A percentile compares a stretch with the other conserved stretches of the same genome.
These are phyloP conservation scores for Capsella rubella DNA, from an alignment of 441 rosid species.

Conservation along the genomic window DNA sequence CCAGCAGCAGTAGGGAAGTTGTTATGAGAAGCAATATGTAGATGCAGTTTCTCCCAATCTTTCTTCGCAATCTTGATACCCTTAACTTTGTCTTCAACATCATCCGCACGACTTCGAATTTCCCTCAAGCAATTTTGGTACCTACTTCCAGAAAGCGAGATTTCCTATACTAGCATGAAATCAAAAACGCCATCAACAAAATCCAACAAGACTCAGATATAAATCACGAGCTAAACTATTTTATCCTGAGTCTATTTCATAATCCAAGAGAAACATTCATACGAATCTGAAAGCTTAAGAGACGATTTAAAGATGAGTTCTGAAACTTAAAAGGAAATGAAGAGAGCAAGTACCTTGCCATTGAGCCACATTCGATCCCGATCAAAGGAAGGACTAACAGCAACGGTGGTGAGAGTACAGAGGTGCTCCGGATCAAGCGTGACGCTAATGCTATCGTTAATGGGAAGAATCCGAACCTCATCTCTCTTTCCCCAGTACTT, in stretches of 20 bases:
- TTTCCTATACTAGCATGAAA: slow-evolving; percentile 67
- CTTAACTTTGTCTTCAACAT: slow-evolving; percentile 73
- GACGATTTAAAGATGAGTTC: background rate
- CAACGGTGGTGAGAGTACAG: slow-evolving; percentile 88
- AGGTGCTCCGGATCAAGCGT: slow-evolving; percentile 89
- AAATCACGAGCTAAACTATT: background rate
- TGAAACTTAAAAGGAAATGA: background rate
- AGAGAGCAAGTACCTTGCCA: slow-evolving; percentile 60
- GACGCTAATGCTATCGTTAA: slow-evolving; percentile 85
- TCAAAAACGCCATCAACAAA: background rate
- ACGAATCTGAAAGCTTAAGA: background rate
- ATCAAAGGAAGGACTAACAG: slow-evolving; percentile 78
- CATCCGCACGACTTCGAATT: slow-evolving; percentile 69
- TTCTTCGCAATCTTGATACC: slow-evolving; percentile 77
- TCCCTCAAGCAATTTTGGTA: slow-evolving; percentile 83
- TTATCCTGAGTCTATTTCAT: background rate
- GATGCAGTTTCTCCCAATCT: slow-evolving; percentile 83
- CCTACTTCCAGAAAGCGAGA: slow-evolving; percentile 86
- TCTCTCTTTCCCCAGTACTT: slow-evolving; percentile 95
- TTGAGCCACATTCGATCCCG: slow-evolving; percentile 96
- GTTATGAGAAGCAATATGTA: slow-evolving; percentile 86
- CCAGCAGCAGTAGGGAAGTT: slow-evolving; percentile 97
- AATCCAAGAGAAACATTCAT: background rate
- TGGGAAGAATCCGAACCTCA: slow-evolving; percentile 81
- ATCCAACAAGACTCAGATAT: background rate